phyloP scores from a whole-genome alignment of 768 basidiomycete species.

The Hypholoma fasciculare region DNA sequence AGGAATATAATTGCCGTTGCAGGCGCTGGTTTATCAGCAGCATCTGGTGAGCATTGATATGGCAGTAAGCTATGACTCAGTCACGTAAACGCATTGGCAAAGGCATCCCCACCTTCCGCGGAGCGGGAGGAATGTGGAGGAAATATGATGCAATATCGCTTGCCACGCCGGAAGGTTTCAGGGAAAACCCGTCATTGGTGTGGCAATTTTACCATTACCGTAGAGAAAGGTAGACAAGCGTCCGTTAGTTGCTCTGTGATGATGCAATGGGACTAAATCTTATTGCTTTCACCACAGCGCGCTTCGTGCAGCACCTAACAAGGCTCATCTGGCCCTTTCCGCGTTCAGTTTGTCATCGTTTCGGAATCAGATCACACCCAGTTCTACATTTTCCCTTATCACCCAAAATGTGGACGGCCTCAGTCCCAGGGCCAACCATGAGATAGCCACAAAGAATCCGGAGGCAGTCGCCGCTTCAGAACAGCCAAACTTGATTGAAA shows the following conservation, averaged over 20 bases:
- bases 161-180: slow-evolving; percentile 55
- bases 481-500: slow-evolving; percentile 44
- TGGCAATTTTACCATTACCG: slow-evolving; percentile 72
- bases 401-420: slow-evolving; percentile 69
- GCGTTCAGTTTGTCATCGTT: slow-evolving; percentile 38
- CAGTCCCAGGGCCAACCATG: slow-evolving; percentile 37
- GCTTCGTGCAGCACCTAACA: slow-evolving; percentile 48
- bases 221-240: slow-evolving; percentile 56
- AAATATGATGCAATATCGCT: slow-evolving; percentile 49
- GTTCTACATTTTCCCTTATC: slow-evolving; percentile 47
- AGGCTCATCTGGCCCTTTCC: slow-evolving; percentile 55
- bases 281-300: slow-evolving; percentile 35
- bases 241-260: slow-evolving; percentile 21
- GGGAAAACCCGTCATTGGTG: slow-evolving; percentile 44
- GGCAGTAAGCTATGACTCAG: slow-evolving; percentile 8
- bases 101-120: slow-evolving; percentile 53
- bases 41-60: slow-evolving; percentile 43
- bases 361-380: slow-evolving; percentile 39
- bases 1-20: slow-evolving; percentile 39
- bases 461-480: slow-evolving; percentile 5
- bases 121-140: slow-evolving; percentile 51
- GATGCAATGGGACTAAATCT: background rate
- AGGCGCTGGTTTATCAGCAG: slow-evolving; percentile 67
- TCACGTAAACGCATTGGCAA: background rate
- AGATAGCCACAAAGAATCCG: slow-evolving; percentile 19